A percentile compares a stretch with the other conserved stretches of the same genome.
These are phyloP conservation scores for Lentinula edodes DNA, from an alignment of 768 basidiomycete genomes.

Conservation along the genomic window DNA sequence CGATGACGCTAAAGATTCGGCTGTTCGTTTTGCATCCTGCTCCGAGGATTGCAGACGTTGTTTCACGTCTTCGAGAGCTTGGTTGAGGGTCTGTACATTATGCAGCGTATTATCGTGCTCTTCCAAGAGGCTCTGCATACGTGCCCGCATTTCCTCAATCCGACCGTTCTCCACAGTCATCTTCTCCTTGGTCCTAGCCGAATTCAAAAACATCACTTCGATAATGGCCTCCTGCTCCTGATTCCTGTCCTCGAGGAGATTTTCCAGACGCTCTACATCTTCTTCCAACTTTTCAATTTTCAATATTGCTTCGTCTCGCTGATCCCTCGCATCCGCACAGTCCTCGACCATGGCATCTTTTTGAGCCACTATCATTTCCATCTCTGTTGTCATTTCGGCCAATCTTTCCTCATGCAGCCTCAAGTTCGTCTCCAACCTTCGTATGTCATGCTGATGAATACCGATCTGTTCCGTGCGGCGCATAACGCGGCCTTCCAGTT, in stretches of 20 bases:
- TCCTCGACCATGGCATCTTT: slow-evolving; percentile 83
- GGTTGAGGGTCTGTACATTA: slow-evolving; percentile 1
- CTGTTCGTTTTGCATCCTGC: slow-evolving; percentile 14
- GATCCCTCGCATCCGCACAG: slow-evolving; percentile 71
- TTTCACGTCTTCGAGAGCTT: slow-evolving; percentile 11
- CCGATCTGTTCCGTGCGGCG: slow-evolving; percentile 72
- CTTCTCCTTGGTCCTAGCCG: slow-evolving; percentile 2
- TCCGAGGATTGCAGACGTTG: slow-evolving; percentile 9
- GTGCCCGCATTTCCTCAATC: slow-evolving; percentile 24
- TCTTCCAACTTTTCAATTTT: slow-evolving; percentile 59
- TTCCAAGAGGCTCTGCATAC: slow-evolving; percentile 15
- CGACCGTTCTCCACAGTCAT: not conserved
- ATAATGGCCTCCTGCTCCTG: slow-evolving; percentile 9
- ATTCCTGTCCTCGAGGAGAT: slow-evolving; percentile 3
- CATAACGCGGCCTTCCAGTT: slow-evolving; percentile 59
- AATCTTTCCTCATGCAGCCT: slow-evolving; percentile 71
- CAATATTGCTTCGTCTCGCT: slow-evolving; percentile 57
- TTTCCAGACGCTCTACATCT: slow-evolving; percentile 40
- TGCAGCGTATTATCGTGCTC: slow-evolving; percentile 7
- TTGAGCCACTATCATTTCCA: slow-evolving; percentile 60
- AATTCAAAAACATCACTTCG: slow-evolving; percentile 7
- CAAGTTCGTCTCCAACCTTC: slow-evolving; percentile 69
- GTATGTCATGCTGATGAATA: slow-evolving; percentile 74
- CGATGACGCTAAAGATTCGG: slow-evolving; percentile 20
- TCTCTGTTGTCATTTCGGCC: slow-evolving; percentile 61